A percentile compares a stretch with the other conserved stretches of the same genome.
Evolutionary conservation across 331 rosid species (phyloP).

Genomic region (Saraca asoca): DNA sequence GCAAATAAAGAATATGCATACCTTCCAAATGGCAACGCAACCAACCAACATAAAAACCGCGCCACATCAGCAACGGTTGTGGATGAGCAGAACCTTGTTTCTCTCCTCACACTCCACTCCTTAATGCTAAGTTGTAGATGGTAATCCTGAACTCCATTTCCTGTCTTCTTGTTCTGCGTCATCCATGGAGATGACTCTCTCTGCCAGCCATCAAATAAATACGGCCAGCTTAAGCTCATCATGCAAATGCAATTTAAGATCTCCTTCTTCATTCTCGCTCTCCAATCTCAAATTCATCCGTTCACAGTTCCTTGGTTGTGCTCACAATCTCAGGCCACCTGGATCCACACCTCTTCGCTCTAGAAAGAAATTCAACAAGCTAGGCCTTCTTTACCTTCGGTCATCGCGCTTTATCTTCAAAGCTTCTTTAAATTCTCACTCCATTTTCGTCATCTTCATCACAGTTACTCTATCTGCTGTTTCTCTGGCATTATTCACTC

Average conservation of each 20-base stretch:
- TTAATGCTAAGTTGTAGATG: conserved; percentile 33
- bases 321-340: conserved; percentile 53
- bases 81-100: conserved; percentile 47
- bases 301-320: conserved; percentile 58
- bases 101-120: conserved; percentile 41
- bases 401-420: conserved; percentile 59
- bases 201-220: conserved; percentile 46
- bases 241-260: conserved; percentile 24
- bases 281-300: conserved; percentile 49
- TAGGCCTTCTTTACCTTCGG: conserved; percentile 33
- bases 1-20: too few relatives aligned
- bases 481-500: conserved; percentile 54
- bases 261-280: conserved; percentile 36
- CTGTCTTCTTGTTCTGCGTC: conserved; percentile 24
- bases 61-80: conserved; percentile 55
- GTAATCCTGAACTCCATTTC: conserved; percentile 27
- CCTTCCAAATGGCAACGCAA: too few relatives aligned
- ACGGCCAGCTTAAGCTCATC: conserved; percentile 40
- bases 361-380: conserved; percentile 24
- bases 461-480: conserved; percentile 68
- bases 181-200: conserved; percentile 63
- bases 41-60: conserved; percentile 33
- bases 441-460: conserved; percentile 57
- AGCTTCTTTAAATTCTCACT: conserved; percentile 59
- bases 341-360: conserved; percentile 43